Conservation (phyloP, 352 stramenopile species). For the Phytophthora hibernalis region DNA sequence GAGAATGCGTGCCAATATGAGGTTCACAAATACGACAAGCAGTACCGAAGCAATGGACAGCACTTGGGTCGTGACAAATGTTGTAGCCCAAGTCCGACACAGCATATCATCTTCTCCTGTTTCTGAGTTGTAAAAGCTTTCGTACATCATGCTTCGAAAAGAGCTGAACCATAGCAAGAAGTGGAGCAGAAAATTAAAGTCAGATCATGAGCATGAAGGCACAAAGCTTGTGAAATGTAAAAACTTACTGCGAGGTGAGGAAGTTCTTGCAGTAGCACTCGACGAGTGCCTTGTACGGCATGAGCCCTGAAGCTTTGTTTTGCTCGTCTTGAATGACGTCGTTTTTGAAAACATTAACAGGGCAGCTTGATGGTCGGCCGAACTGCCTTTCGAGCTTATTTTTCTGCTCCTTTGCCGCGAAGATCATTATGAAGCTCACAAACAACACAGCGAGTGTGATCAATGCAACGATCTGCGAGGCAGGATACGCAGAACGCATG, state of each 20-base stretch:
- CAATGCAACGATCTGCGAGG: slow-evolving; percentile 61
- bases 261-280: slow-evolving; percentile 83
- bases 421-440: slow-evolving; percentile 80
- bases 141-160: slow-evolving; percentile 66
- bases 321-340: slow-evolving; percentile 79
- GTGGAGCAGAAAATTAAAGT: background rate
- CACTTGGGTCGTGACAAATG: slow-evolving; percentile 72
- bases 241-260: slow-evolving; percentile 50
- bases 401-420: slow-evolving; percentile 78
- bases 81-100: slow-evolving; percentile 76
- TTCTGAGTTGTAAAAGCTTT: slow-evolving; percentile 55
- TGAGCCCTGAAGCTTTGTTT: slow-evolving; percentile 53
- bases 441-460: slow-evolving; percentile 76
- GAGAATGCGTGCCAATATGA: slow-evolving; percentile 69
- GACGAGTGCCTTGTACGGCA: slow-evolving; percentile 78
- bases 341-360: slow-evolving; percentile 54
- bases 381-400: slow-evolving; percentile 77
- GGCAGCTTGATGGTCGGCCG: slow-evolving; percentile 67
- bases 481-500: background rate
- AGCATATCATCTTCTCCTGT: slow-evolving; percentile 42
- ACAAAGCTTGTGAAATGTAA: background rate
- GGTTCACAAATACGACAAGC: slow-evolving; percentile 76
- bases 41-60: slow-evolving; percentile 70
- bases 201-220: background rate
- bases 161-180: slow-evolving; percentile 34